Evolutionary conservation across 225 moss, liverwort and hornwort species (phyloP).

Genomic region (Physcomitrium patens): DNA sequence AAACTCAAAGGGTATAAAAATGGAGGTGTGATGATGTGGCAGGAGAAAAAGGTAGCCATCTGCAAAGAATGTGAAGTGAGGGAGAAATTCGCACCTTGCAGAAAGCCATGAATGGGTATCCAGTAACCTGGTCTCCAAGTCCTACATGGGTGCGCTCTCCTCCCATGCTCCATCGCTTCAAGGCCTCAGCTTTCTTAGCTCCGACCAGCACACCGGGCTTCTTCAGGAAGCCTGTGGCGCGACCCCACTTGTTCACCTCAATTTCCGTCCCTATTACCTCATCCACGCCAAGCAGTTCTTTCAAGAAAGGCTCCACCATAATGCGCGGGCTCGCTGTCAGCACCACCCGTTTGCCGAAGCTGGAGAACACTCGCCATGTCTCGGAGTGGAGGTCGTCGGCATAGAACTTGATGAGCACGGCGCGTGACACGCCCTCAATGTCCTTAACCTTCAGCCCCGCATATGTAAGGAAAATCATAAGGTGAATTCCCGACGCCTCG

Average conservation of each 20-base stretch:
- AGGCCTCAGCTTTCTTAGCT: slow-evolving; percentile 45
- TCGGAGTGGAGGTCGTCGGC: slow-evolving; percentile 76
- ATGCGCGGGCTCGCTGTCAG: slow-evolving; percentile 84
- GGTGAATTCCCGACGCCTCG: slow-evolving; percentile 74
- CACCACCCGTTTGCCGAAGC: slow-evolving; percentile 70
- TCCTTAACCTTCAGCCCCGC: slow-evolving; percentile 74
- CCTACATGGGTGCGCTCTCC: slow-evolving; percentile 50
- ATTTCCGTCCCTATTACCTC: slow-evolving; percentile 89
- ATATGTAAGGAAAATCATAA: slow-evolving; percentile 70
- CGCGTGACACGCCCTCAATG: slow-evolving; percentile 72
- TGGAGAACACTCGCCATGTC: slow-evolving; percentile 70
- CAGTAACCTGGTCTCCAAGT: slow-evolving; percentile 58
- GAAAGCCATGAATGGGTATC: slow-evolving; percentile 63
- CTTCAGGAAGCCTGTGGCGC: slow-evolving; percentile 72
- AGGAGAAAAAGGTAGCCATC: no score
- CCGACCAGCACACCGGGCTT: slow-evolving; percentile 78
- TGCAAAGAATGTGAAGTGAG: background rate
- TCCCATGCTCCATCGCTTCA: slow-evolving; percentile 46
- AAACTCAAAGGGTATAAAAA: no score
- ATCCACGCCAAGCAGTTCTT: slow-evolving; percentile 76
- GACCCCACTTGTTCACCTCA: slow-evolving; percentile 50
- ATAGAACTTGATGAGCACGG: slow-evolving; percentile 86
- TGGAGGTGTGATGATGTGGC: no score
- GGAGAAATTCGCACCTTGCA: slow-evolving; percentile 46
- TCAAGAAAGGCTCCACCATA: slow-evolving; percentile 89